Evolutionary conservation across 345 rosid species (phyloP), one percentile per base, ranked within the genome.

Genomic region (Aquilaria yunnanensis): DNA sequence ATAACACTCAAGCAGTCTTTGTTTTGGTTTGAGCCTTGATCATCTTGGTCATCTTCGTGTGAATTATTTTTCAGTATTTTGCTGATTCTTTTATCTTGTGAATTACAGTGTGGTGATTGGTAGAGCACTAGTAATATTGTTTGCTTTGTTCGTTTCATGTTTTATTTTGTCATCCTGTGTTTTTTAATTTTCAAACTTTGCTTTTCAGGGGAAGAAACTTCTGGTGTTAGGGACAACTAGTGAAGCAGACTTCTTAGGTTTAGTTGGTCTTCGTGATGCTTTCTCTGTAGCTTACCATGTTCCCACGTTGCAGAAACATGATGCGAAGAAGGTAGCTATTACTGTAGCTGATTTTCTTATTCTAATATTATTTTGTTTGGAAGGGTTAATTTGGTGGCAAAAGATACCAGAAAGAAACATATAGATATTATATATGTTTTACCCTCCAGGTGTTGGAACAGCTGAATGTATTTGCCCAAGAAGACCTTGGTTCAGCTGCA

Each of bases 171-270:
- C 11, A 9, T 54, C 23, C 6, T 52, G 43, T 23, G 30, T 30
- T 64, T 31, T 49, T 60, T 34, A 54, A 37, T 11, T 56, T 62
- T 54, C 4, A 68, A 47, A 60, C 49, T 51, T 65, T 62, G 67
- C 2, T 67, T 57, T 54, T 74, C 80, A 94, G 95, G 97, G 96
- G 37, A 94, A 86, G 64, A 93, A 88, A 48, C 96, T 94, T 74
- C 70, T 94, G 32, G 97, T 94, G 68, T 71, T 93, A 10, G 97
- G 98, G 58, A 93, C 98, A 63, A 90, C 98, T 16, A 93, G 98
- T 73, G 89, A 93, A 72, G 76, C 88, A 51, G 73, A 69, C 61
- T 93, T 93, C 80, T 77, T 93, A 72, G 96, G 88, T 60, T 85
- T 95, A 14, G 64, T 94, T 64, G 92, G 92, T 33, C 34, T 90